A percentile compares a stretch with the other conserved stretches of the same genome.
phyloP scores from a whole-genome alignment of 805 yeast species.

The Dipodascus geniculatus region DNA sequence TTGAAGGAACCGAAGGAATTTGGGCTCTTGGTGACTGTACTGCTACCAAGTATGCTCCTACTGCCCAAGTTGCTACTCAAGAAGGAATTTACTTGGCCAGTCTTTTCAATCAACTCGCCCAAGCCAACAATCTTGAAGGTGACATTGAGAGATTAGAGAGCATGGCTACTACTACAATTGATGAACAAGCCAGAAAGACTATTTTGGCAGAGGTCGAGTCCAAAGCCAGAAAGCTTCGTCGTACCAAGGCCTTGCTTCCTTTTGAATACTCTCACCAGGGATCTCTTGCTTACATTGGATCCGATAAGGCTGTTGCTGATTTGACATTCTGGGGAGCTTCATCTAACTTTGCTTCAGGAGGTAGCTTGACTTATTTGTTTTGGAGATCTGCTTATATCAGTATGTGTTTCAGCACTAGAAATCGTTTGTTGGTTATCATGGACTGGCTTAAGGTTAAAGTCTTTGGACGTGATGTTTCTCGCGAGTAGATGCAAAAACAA shows the following conservation, averaged over 20 bases:
- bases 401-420: slow-evolving; percentile 84
- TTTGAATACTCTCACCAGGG: slow-evolving; percentile 85
- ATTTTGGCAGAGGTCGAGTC: slow-evolving; percentile 36
- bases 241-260: slow-evolving; percentile 30
- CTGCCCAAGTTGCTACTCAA: slow-evolving; percentile 96
- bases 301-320: slow-evolving; percentile 89
- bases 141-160: slow-evolving; percentile 31
- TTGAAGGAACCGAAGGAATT: slow-evolving; percentile 73
- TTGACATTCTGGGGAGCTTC: slow-evolving; percentile 52
- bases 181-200: slow-evolving; percentile 24
- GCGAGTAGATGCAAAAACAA: slow-evolving; percentile 39
- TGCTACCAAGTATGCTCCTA: slow-evolving; percentile 78
- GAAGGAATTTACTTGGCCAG: slow-evolving; percentile 75
- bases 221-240: slow-evolving; percentile 30
- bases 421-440: slow-evolving; percentile 70
- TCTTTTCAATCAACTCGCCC: slow-evolving; percentile 45
- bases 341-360: slow-evolving; percentile 72
- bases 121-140: slow-evolving; percentile 24
- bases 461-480: slow-evolving; percentile 89
- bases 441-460: slow-evolving; percentile 85
- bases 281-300: slow-evolving; percentile 85
- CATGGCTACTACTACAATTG: slow-evolving; percentile 15
- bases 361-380: slow-evolving; percentile 77
- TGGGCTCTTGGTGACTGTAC: slow-evolving; percentile 95
- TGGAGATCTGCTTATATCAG: slow-evolving; percentile 92